Conservation (phyloP, 495 filamentous ascomycete genomes). For the Talaromyces proteolyticus region DNA sequence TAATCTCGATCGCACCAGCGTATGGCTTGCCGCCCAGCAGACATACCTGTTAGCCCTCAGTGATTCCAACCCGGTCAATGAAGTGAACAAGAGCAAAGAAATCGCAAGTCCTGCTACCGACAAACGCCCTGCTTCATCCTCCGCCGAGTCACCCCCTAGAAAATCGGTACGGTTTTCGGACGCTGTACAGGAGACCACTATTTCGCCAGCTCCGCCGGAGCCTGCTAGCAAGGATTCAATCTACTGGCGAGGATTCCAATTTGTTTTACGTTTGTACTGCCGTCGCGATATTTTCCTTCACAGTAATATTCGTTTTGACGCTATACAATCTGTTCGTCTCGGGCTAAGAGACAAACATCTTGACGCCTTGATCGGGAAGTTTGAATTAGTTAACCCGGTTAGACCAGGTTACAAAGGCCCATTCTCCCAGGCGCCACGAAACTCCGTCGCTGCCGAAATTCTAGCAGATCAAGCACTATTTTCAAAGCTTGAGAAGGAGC, state of each 20-base stretch:
- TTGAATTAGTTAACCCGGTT: conserved; percentile 48
- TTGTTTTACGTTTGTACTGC: conserved; percentile 51
- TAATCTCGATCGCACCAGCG: conserved; percentile 70
- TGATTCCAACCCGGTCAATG: conserved; percentile 54
- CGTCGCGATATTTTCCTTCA: conserved; percentile 75
- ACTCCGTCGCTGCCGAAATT: conserved; percentile 34
- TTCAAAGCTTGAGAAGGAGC: conserved; percentile 63
- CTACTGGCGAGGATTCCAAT: conserved; percentile 88
- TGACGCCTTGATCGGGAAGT: conserved; percentile 72
- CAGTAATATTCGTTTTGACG: conserved; percentile 79
- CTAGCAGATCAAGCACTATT: conserved; percentile 43
- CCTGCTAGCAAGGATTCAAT: conserved; percentile 62
- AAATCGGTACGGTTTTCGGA: conserved; percentile 75
- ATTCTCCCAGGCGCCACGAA: conserved; percentile 47
- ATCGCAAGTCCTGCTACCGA: conserved; percentile 11
- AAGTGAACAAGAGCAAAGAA: conserved; percentile 12
- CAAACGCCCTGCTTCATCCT: conserved; percentile 16
- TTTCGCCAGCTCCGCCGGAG: conserved; percentile 24
- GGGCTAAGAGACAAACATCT: conserved; percentile 56
- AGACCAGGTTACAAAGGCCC: conserved; percentile 44
- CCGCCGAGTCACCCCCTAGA: conserved; percentile 42
- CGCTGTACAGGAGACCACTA: conserved; percentile 34
- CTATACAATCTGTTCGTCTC: conserved; percentile 75
- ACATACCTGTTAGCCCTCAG: conserved; percentile 67
- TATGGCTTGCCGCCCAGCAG: conserved; percentile 78